Conservation (phyloP, 2,329 filamentous ascomycete genomes). For the Curvularia hawaiiensis region DNA sequence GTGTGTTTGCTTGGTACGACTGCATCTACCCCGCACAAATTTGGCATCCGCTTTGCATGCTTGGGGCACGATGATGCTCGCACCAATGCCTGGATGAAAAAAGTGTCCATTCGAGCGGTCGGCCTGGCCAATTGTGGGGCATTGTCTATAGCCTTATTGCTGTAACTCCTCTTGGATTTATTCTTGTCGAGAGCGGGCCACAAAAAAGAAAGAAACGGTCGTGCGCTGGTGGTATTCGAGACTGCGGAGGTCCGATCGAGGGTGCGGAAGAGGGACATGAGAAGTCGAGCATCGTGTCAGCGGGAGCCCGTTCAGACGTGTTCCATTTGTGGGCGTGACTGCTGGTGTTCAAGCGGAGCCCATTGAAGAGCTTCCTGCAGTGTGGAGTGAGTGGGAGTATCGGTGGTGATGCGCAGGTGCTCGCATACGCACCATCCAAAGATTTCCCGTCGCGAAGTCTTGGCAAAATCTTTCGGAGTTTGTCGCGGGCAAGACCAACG, state of each 20-base stretch:
- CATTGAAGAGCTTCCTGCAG: slow-evolving; percentile 20
- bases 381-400: not conserved
- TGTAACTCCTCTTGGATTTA: slow-evolving; percentile 25
- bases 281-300: slow-evolving; percentile 64
- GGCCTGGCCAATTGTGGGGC: slow-evolving; percentile 6
- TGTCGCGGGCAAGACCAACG: slow-evolving; percentile 10
- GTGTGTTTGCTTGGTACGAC: slow-evolving; percentile 17
- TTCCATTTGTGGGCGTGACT: slow-evolving; percentile 20
- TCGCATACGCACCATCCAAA: slow-evolving; percentile 5
- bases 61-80: slow-evolving; percentile 58
- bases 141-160: slow-evolving; percentile 22
- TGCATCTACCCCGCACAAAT: slow-evolving; percentile 12
- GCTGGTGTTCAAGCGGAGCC: slow-evolving; percentile 20
- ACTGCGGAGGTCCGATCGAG: slow-evolving; percentile 58
- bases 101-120: slow-evolving; percentile 50
- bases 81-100: slow-evolving; percentile 61
- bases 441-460: slow-evolving; percentile 19
- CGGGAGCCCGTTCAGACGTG: slow-evolving; percentile 19
- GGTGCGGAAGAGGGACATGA: slow-evolving; percentile 67
- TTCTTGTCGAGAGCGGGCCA: slow-evolving; percentile 28
- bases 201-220: slow-evolving; percentile 41
- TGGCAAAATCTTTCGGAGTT: slow-evolving; percentile 14
- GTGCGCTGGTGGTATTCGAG: slow-evolving; percentile 49
- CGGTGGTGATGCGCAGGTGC: slow-evolving; percentile 10
- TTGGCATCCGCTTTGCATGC: slow-evolving; percentile 50